These are phyloP conservation scores for Sphaerulina vaccinii DNA, from an alignment of 2,329 filamentous ascomycete species.

Conservation along the genomic window DNA sequence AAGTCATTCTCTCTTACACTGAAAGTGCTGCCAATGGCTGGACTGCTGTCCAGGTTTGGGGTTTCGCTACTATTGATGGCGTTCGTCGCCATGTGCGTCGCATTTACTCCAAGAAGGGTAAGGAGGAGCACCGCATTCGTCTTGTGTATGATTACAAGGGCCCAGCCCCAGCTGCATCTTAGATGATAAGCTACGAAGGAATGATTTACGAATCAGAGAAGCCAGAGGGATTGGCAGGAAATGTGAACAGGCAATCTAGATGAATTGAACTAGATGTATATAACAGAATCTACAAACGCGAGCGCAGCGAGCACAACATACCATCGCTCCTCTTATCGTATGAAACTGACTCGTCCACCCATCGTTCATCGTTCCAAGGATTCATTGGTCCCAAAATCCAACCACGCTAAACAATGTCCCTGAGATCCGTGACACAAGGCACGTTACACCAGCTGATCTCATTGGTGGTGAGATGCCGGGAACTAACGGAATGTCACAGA, in stretches of 20 bases:
- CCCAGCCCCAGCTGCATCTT: slow-evolving; percentile 3
- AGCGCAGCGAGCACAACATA: too few species aligned
- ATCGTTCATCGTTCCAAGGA: background rate
- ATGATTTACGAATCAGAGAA: background rate
- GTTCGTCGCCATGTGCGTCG: slow-evolving; percentile 41
- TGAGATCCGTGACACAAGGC: background rate
- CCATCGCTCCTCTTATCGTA: too few species aligned
- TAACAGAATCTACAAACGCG: too few species aligned
- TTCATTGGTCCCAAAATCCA: too few species aligned
- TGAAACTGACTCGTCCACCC: too few species aligned
- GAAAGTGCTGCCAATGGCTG: slow-evolving; percentile 51
- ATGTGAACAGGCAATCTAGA: background rate
- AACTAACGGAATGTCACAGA: slow-evolving; percentile 8
- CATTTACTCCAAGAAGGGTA: slow-evolving; percentile 41
- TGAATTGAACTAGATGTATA: too few species aligned
- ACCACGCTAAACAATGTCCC: background rate
- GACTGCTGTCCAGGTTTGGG: slow-evolving; percentile 57
- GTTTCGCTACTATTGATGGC: slow-evolving; percentile 46
- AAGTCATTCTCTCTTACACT: slow-evolving; percentile 51
- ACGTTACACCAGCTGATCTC: background rate
- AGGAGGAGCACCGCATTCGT: slow-evolving; percentile 40
- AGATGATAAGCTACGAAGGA: slow-evolving; percentile 4
- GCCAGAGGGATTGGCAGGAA: background rate
- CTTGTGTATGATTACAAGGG: slow-evolving; percentile 45
- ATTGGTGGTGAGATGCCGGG: slow-evolving; percentile 2